Conservation (phyloP, 495 filamentous ascomycete species). For the Ascodesmis nigricans region DNA sequence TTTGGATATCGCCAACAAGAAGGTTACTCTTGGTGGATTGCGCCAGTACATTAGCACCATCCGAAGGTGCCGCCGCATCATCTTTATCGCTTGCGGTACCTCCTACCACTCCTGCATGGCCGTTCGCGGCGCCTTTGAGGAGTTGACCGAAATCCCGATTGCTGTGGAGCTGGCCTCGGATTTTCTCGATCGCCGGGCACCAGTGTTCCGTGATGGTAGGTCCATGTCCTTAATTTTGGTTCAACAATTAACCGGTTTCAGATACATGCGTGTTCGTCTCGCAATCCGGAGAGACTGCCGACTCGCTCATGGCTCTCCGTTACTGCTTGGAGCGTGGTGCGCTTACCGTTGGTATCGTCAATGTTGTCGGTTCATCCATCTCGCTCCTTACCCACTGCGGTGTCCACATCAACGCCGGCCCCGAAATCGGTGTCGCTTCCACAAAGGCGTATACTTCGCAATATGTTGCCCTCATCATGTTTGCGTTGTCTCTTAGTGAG, state of each 20-base stretch:
- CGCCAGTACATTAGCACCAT: constrained; percentile 93
- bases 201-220: constrained; percentile 74
- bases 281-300: constrained; percentile 96
- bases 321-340: constrained; percentile 96
- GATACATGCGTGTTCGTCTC: constrained; percentile 98
- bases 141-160: constrained; percentile 94
- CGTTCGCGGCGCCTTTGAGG: constrained; percentile 90
- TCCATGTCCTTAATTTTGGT: not conserved
- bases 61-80: constrained; percentile 81
- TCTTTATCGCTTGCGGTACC: constrained; percentile 96
- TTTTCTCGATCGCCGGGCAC: constrained; percentile 89
- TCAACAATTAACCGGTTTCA: not conserved
- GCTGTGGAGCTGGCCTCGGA: constrained; percentile 92
- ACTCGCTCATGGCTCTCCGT: constrained; percentile 85
- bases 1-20: constrained; percentile 76
- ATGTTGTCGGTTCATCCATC: constrained; percentile 93
- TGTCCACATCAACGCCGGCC: constrained; percentile 97
- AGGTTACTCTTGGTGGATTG: constrained; percentile 81
- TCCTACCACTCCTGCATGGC: constrained; percentile 99
- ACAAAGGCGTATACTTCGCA: constrained; percentile 99
- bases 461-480: constrained; percentile 99
- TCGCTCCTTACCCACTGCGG: constrained; percentile 96
- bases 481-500: constrained; percentile 83
- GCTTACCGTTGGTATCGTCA: constrained; percentile 91
- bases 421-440: constrained; percentile 95